Percentiles rank a stretch among this genome's conserved stretches.
phyloP scores from a whole-genome alignment of 2,329 filamentous ascomycete genomes.

The Rutstroemia sydowiana region DNA sequence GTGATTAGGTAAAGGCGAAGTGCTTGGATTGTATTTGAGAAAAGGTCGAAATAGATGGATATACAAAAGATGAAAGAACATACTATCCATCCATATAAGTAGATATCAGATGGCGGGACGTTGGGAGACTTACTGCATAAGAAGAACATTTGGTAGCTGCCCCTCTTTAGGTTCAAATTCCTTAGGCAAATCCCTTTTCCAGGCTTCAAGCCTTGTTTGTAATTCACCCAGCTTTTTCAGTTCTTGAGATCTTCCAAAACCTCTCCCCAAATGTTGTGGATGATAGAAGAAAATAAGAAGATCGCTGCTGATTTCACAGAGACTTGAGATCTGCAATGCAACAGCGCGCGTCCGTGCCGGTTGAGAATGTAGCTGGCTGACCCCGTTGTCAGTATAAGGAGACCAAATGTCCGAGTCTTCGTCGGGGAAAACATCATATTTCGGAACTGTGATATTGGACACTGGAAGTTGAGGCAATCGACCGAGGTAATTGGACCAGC shows the following conservation, averaged over 20 bases:
- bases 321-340: constrained; percentile 69
- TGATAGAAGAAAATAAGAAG: constrained; percentile 88
- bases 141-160: constrained; percentile 72
- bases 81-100: constrained; percentile 52
- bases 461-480: constrained; percentile 80
- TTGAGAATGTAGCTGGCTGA: constrained; percentile 65
- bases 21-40: constrained; percentile 75
- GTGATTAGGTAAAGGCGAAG: constrained; percentile 76
- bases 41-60: constrained; percentile 95
- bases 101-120: neutral
- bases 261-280: constrained; percentile 56
- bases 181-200: constrained; percentile 74
- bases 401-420: constrained; percentile 85
- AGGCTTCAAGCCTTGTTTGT: constrained; percentile 81
- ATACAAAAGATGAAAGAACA: constrained; percentile 95
- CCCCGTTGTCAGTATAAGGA: constrained; percentile 79
- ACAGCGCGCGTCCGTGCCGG: constrained; percentile 77
- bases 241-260: constrained; percentile 70
- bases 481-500: constrained; percentile 95
- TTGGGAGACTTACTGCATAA: constrained; percentile 66
- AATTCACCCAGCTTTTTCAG: constrained; percentile 89
- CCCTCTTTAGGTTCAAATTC: constrained; percentile 88
- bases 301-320: constrained; percentile 93
- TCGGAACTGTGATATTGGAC: constrained; percentile 74
- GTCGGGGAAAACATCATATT: constrained; percentile 81